Conservation (phyloP, 306 rosid genomes). For the Dalbergia cultrata region DNA sequence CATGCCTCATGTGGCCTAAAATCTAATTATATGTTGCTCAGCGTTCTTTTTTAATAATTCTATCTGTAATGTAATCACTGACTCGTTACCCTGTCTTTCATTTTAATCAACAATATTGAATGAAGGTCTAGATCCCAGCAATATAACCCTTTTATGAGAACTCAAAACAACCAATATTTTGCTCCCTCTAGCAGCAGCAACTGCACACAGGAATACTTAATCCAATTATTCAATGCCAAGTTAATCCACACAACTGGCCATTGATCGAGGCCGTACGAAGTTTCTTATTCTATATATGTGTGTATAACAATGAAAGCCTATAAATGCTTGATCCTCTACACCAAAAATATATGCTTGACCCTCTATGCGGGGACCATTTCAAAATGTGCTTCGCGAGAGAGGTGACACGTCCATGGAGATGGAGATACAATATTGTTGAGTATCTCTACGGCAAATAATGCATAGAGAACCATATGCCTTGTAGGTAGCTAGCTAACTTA, state of each 20-base stretch:
- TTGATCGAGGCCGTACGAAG: constrained; percentile 10
- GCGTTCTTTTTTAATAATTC: background rate
- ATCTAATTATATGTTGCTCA: background rate
- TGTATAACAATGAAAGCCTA: background rate
- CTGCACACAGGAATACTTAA: background rate
- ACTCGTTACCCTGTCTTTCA: background rate
- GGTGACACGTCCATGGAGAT: constrained; percentile 48
- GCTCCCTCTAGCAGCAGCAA: constrained; percentile 53
- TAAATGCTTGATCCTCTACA: background rate
- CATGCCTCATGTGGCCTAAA: background rate
- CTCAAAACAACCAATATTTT: constrained; percentile 32
- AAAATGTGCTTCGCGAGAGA: background rate
- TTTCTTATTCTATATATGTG: constrained; percentile 1
- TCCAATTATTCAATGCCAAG: constrained; percentile 40
- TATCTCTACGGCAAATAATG: constrained; percentile 49
- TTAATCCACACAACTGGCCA: constrained; percentile 21
- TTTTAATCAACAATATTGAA: background rate
- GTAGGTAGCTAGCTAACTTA: constrained; percentile 39
- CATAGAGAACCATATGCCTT: constrained; percentile 53
- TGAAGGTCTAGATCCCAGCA: constrained; percentile 43
- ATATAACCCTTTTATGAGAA: constrained; percentile 14
- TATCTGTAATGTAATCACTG: background rate
- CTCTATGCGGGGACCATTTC: constrained; percentile 53
- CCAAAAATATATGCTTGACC: background rate
- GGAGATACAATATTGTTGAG: constrained; percentile 48